These are phyloP conservation scores for Pleoardoris graminearum DNA, from an alignment of 2,329 filamentous ascomycete species.

Conservation along the genomic window DNA sequence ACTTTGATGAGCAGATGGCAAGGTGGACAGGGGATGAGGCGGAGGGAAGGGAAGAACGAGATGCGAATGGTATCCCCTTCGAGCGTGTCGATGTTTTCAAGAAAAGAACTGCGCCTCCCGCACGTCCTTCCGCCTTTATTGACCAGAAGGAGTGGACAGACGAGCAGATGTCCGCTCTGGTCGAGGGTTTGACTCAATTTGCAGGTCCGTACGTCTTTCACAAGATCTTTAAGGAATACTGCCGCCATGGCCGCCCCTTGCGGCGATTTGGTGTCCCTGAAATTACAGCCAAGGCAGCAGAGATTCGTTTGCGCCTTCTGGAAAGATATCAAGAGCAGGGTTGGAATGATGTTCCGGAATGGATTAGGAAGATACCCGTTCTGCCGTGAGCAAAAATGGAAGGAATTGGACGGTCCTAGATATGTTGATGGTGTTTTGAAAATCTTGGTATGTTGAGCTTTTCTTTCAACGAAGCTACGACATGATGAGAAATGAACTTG, in stretches of 20 bases:
- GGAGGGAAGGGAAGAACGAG: constrained; percentile 31
- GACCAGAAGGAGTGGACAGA: constrained; percentile 34
- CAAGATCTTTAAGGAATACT: constrained; percentile 34
- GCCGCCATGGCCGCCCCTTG: constrained; percentile 26
- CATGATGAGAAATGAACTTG: background rate
- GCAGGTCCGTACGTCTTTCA: constrained; percentile 31
- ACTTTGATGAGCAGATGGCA: constrained; percentile 11
- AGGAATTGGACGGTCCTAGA: too few relatives aligned
- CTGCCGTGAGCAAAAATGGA: too few relatives aligned
- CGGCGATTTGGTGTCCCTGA: constrained; percentile 36
- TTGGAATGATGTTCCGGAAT: constrained; percentile 28
- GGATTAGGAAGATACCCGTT: constrained; percentile 34
- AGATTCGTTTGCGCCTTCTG: constrained; percentile 23
- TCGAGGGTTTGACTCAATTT: constrained; percentile 33
- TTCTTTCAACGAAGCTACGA: background rate
- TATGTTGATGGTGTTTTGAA: background rate
- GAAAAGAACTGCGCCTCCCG: constrained; percentile 30
- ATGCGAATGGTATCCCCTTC: constrained; percentile 47
- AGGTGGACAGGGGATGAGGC: background rate
- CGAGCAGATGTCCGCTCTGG: constrained; percentile 37
- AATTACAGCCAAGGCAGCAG: constrained; percentile 28
- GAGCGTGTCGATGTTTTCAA: constrained; percentile 46
- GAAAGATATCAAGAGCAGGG: constrained; percentile 20
- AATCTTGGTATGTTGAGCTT: background rate
- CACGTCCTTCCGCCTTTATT: constrained; percentile 14